Conservation (phyloP, 2,329 filamentous ascomycete genomes). For the Drechslerella coelobrocha region DNA sequence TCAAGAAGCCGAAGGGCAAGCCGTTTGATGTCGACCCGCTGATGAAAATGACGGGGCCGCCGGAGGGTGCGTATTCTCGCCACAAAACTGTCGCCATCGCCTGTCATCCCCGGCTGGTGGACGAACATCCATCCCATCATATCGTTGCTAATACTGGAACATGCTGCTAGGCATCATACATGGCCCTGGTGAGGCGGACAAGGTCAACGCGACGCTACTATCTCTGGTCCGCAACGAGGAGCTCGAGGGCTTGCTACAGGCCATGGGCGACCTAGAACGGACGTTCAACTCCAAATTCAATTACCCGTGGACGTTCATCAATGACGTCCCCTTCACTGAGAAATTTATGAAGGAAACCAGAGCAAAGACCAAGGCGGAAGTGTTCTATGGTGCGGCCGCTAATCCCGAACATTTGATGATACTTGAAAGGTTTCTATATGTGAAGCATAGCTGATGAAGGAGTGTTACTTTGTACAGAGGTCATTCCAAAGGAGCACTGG, state of each 20-base stretch:
- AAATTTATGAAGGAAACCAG: constrained; percentile 87
- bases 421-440: too few species aligned
- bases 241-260: constrained; percentile 79
- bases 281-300: constrained; percentile 99
- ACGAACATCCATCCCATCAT: not conserved
- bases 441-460: not conserved
- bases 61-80: constrained; percentile 20
- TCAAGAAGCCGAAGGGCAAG: constrained; percentile 49
- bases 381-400: constrained; percentile 72
- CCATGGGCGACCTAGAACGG: constrained; percentile 88
- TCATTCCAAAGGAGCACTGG: constrained; percentile 96
- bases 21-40: constrained; percentile 42
- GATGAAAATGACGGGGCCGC: constrained; percentile 38
- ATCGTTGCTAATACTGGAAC: constrained; percentile 21
- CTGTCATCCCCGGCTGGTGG: too few species aligned
- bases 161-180: constrained; percentile 51
- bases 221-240: constrained; percentile 93
- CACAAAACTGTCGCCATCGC: too few species aligned
- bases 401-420: too few species aligned
- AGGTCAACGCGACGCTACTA: constrained; percentile 91
- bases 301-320: constrained; percentile 99
- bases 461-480: constrained; percentile 65
- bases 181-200: constrained; percentile 63
- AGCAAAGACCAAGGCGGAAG: constrained; percentile 85
- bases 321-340: constrained; percentile 89